Base-by-base conservation (phyloP, 2,329 filamentous ascomycete genomes). In the Trichophyton verrucosum region DNA sequence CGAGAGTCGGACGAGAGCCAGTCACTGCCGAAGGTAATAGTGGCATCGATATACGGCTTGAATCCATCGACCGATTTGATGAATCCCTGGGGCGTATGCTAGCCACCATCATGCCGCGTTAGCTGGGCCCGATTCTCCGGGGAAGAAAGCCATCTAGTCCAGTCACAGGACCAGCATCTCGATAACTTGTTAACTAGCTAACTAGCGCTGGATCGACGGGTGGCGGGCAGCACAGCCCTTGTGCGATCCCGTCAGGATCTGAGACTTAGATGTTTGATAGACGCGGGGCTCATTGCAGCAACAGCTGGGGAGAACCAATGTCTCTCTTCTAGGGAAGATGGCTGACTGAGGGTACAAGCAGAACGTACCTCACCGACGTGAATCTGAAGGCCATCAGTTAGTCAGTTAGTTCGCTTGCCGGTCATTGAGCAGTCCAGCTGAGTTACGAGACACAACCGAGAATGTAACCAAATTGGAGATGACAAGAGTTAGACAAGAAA, bases 61-160 rank as follows among this genome's bases (percentile, higher is more conserved):
- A 59, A 59, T 38, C 42, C 57, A 38, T 49, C 57, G 36, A 59
- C 42, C 7, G 57, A 59, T 33, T 15, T 59, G 57, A 59, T 59
- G 17, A 46, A 59, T 47, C 57, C 57, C 20, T 24, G 46, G 9
- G 57, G 42, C 9, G 42, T n/a, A 27, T 46, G 17, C 57, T 59
- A 59, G 13, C 11, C 9, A 49, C n/a, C 38, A 11, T 59, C 22
- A 22, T 49, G 5, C 40, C 40, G 40, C 24, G 57, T 49, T 59
- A 59, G 57, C 40, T 20, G 11, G 30, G n/a, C 33, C 30, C 51
- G n/a, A 8, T 33, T 55, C 33, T 30, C 46, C 13, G 46, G 46
- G 46, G 46, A 51, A 51, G 40, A n/a, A 30, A 30, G 33, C 13
- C 33, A 30, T 22, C 15, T 53, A 53, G 47, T 36, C n/a, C 30